Percentiles rank a stretch among this genome's conserved stretches.
Evolutionary conservation across 371 early-diverging fungal species (phyloP).

Genomic region (Mortierella sp.): DNA sequence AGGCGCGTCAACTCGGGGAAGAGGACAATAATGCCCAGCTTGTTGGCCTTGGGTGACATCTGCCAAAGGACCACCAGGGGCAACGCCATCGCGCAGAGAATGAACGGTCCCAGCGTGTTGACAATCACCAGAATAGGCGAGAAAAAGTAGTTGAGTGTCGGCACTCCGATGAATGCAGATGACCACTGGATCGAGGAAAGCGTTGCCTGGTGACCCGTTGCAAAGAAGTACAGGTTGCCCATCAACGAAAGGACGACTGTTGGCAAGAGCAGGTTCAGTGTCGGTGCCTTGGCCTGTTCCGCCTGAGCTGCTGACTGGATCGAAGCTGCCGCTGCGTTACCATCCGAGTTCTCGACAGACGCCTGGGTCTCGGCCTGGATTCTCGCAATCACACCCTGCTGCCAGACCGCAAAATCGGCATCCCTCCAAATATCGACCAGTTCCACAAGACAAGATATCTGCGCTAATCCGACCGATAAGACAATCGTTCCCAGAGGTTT

Average conservation of each 20-base stretch:
- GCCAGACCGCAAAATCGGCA: slow-evolving; percentile 47
- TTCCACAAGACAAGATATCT: slow-evolving; percentile 66
- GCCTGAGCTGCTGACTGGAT: slow-evolving; percentile 19
- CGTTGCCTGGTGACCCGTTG: slow-evolving; percentile 93
- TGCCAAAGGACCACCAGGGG: slow-evolving; percentile 67
- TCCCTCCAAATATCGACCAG: slow-evolving; percentile 66
- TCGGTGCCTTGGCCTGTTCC: slow-evolving; percentile 33
- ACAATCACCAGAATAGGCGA: slow-evolving; percentile 82
- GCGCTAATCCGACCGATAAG: slow-evolving; percentile 65
- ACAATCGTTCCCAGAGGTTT: slow-evolving; percentile 84
- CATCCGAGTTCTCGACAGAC: slow-evolving; percentile 14
- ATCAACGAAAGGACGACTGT: slow-evolving; percentile 60
- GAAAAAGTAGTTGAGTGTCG: slow-evolving; percentile 75
- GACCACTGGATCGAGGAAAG: slow-evolving; percentile 93
- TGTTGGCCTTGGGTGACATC: slow-evolving; percentile 44
- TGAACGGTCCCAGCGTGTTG: slow-evolving; percentile 82
- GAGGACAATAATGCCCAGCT: slow-evolving; percentile 59
- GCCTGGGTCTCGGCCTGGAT: slow-evolving; percentile 29
- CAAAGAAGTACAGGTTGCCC: slow-evolving; percentile 84
- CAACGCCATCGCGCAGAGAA: slow-evolving; percentile 65
- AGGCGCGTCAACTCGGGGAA: slow-evolving; percentile 52
- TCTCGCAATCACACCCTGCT: slow-evolving; percentile 24
- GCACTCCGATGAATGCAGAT: slow-evolving; percentile 88
- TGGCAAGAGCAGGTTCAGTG: slow-evolving; percentile 49
- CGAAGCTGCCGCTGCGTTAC: slow-evolving; percentile 11